Conservation (phyloP, 2,329 filamentous ascomycete genomes). For the Aspergillus pseudoglaucus region DNA sequence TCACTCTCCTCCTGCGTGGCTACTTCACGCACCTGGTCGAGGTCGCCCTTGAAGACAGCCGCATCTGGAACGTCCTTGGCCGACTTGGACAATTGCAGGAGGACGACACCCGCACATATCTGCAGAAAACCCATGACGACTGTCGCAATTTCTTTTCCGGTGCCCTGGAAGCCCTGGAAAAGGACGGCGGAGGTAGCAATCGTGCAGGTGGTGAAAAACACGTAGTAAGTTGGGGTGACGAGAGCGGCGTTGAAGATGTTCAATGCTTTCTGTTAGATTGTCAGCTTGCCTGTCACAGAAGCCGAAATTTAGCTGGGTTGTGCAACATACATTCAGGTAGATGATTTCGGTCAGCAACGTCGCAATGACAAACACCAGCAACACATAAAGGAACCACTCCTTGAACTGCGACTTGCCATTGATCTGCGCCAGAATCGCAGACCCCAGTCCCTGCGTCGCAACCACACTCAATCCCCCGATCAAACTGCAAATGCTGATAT, state of each 20-base stretch:
- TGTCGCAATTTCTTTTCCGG: conserved; percentile 70
- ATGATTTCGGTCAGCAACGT: conserved; percentile 91
- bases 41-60: conserved; percentile 83
- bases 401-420: conserved; percentile 83
- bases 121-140: conserved; percentile 89
- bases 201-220: conserved; percentile 93
- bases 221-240: conserved; percentile 97
- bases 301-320: not conserved
- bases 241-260: conserved; percentile 95
- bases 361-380: conserved; percentile 82
- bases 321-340: conserved; percentile 78
- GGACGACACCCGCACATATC: conserved; percentile 86
- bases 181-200: conserved; percentile 90
- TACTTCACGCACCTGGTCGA: conserved; percentile 92
- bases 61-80: conserved; percentile 94
- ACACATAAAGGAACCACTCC: conserved; percentile 91
- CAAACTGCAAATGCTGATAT: conserved; percentile 92
- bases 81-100: conserved; percentile 94
- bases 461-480: conserved; percentile 92
- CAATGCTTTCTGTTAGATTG: conserved; percentile 73
- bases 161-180: conserved; percentile 90
- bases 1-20: conserved; percentile 95
- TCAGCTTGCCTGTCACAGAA: not conserved
- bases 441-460: conserved; percentile 84
- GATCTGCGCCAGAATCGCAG: conserved; percentile 82